phyloP scores from a whole-genome alignment of 139 green algal species.

The Chlorella sorokiniana region DNA sequence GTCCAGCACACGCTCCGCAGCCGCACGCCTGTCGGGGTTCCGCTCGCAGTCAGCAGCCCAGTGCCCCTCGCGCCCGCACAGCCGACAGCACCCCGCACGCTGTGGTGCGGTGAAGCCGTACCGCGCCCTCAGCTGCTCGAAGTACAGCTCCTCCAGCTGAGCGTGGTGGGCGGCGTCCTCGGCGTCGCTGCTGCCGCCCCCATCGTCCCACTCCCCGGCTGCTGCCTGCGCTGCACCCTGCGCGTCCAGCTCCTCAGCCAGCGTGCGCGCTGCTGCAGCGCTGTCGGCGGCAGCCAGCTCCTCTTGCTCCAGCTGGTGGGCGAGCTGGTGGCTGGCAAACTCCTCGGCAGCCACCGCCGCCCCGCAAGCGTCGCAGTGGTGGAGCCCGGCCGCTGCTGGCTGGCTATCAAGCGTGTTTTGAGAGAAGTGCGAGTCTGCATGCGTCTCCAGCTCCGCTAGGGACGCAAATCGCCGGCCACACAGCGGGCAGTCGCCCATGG shows the following conservation, averaged over 20 bases:
- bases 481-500: slow-evolving; percentile 8
- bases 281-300: slow-evolving; percentile 1
- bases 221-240: not conserved
- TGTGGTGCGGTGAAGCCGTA: slow-evolving; percentile 9
- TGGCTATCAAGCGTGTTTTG: not conserved
- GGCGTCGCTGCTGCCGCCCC: not conserved
- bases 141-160: slow-evolving; percentile 19
- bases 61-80: slow-evolving; percentile 4
- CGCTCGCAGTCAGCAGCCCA: not conserved
- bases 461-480: not conserved
- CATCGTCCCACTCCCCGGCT: slow-evolving; percentile 16
- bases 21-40: not conserved
- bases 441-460: slow-evolving; percentile 4
- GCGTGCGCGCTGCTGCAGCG: not conserved
- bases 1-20: not conserved
- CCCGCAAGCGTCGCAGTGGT: not conserved
- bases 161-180: slow-evolving; percentile 5
- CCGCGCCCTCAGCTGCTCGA: slow-evolving; percentile 26
- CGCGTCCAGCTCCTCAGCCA: not conserved
- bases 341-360: not conserved
- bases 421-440: slow-evolving; percentile 9
- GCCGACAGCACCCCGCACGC: not conserved
- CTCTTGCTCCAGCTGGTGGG: slow-evolving; percentile 33
- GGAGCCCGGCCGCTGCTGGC: not conserved
- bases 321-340: slow-evolving; percentile 27